Evolutionary conservation across 257 asterid species (phyloP).

Genomic region (Fraxinus excelsior): DNA sequence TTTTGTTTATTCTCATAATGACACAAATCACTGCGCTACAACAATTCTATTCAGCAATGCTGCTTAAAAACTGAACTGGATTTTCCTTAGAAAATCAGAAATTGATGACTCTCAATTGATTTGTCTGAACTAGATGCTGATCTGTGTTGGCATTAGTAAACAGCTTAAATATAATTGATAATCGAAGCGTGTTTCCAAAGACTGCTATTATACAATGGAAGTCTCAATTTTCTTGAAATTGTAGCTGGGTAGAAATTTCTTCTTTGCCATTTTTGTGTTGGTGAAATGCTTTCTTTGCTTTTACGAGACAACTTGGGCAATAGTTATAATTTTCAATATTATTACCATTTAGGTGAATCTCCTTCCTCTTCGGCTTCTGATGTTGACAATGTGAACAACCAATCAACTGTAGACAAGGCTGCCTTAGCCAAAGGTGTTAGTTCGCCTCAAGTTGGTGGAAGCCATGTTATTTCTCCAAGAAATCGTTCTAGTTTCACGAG

Average conservation of each 20-base stretch:
- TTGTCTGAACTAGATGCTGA: not conserved
- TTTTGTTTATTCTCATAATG: constrained; percentile 10
- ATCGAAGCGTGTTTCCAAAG: constrained; percentile 7
- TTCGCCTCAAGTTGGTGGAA: constrained; percentile 55
- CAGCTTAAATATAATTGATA: constrained; percentile 6
- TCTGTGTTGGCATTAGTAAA: not conserved
- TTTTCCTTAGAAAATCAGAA: not conserved
- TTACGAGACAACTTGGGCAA: not conserved
- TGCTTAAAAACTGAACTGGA: constrained; percentile 5
- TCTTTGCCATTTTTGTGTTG: constrained; percentile 14
- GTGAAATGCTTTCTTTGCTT: constrained; percentile 1
- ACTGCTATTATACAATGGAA: not conserved
- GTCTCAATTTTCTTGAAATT: not conserved
- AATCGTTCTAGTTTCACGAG: constrained; percentile 42
- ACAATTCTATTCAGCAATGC: not conserved
- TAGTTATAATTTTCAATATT: constrained; percentile 15
- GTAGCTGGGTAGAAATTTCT: constrained; percentile 18
- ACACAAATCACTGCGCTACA: constrained; percentile 4
- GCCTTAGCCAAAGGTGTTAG: constrained; percentile 62
- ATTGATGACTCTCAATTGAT: constrained; percentile 1
- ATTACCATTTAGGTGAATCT: constrained; percentile 73
- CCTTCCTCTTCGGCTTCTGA: constrained; percentile 99
- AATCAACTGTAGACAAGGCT: constrained; percentile 61
- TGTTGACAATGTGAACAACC: constrained; percentile 90
- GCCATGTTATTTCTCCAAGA: constrained; percentile 35